phyloP scores from a whole-genome alignment of 345 rosid species.

The Streptanthus diversifolius region DNA sequence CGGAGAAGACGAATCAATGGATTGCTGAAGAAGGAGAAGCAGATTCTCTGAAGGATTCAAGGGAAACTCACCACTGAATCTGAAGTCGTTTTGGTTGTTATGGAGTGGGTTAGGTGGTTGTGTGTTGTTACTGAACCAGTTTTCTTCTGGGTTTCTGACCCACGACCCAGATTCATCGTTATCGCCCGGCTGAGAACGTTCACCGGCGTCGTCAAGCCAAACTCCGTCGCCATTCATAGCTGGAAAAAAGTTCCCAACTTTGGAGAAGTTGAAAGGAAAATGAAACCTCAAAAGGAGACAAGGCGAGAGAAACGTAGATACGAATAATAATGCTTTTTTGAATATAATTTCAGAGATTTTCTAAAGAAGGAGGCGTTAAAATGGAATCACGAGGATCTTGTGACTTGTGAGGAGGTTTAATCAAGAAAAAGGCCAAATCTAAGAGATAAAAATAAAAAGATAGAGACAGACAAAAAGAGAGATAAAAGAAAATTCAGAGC shows the following conservation, averaged over 20 bases:
- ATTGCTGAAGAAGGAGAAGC: conserved; percentile 46
- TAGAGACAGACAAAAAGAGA: background rate
- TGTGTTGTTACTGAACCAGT: conserved; percentile 45
- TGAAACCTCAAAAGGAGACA: conserved; percentile 27
- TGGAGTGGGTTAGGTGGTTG: conserved; percentile 33
- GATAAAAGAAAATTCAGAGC: conserved; percentile 1
- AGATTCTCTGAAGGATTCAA: conserved; percentile 38
- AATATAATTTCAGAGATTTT: conserved; percentile 4
- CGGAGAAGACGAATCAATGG: conserved; percentile 57
- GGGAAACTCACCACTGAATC: conserved; percentile 38
- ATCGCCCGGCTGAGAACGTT: conserved; percentile 19
- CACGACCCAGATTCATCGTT: conserved; percentile 36
- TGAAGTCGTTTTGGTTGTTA: conserved; percentile 36
- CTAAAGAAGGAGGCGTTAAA: conserved; percentile 29
- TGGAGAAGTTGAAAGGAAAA: background rate
- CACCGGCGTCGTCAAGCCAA: conserved; percentile 46
- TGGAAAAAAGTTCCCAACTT: conserved; percentile 11
- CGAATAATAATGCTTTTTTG: background rate
- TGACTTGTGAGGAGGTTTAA: conserved; percentile 20
- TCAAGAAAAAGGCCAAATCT: conserved; percentile 10
- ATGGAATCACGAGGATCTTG: conserved; percentile 33
- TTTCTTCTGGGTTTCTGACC: conserved; percentile 58
- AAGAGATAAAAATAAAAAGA: background rate
- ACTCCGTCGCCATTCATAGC: conserved; percentile 50
- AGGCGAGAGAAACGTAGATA: conserved; percentile 31